These are phyloP conservation scores for Glebionis coronaria DNA, from an alignment of 129 eudicot species.

Conservation along the genomic window DNA sequence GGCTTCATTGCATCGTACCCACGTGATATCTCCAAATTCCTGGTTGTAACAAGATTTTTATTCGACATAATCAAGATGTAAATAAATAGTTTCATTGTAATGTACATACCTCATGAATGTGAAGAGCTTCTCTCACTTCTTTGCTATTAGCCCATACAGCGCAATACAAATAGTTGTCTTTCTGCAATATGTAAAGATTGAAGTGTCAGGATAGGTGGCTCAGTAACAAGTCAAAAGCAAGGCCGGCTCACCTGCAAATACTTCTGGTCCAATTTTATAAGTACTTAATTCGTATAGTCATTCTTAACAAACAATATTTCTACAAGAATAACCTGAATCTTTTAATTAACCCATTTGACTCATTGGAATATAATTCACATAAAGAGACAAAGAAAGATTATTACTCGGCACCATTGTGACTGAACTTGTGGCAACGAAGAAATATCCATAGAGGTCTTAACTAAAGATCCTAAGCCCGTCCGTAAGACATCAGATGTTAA, in stretches of 20 bases:
- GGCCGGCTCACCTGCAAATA: too few relatives aligned
- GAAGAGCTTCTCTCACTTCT: conserved; percentile 27
- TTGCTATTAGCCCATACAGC: conserved; percentile 29
- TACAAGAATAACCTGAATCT: too few relatives aligned
- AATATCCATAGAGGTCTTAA: not conserved
- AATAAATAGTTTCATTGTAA: not conserved
- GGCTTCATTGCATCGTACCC: conserved; percentile 27
- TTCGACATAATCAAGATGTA: not conserved
- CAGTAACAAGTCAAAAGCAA: too few relatives aligned
- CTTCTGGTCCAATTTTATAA: too few relatives aligned
- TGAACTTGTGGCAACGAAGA: conserved; percentile 12
- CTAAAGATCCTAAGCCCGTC: conserved; percentile 1
- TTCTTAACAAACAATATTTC: too few relatives aligned
- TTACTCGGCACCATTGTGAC: conserved; percentile 18
- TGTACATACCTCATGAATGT: conserved; percentile 26
- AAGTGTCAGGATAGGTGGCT: not conserved
- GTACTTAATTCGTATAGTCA: too few relatives aligned
- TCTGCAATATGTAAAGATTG: not conserved
- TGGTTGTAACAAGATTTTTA: conserved; percentile 7
- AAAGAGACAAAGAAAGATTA: conserved; percentile 7
- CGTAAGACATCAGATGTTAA: not conserved
- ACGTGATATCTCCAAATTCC: conserved; percentile 18
- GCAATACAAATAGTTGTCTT: conserved; percentile 17
- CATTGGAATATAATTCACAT: not conserved
- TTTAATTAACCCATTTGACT: too few relatives aligned